Percentiles rank a stretch among this genome's conserved stretches.
Conservation (phyloP, 768 basidiomycete species). For the Podaxis sp. region DNA sequence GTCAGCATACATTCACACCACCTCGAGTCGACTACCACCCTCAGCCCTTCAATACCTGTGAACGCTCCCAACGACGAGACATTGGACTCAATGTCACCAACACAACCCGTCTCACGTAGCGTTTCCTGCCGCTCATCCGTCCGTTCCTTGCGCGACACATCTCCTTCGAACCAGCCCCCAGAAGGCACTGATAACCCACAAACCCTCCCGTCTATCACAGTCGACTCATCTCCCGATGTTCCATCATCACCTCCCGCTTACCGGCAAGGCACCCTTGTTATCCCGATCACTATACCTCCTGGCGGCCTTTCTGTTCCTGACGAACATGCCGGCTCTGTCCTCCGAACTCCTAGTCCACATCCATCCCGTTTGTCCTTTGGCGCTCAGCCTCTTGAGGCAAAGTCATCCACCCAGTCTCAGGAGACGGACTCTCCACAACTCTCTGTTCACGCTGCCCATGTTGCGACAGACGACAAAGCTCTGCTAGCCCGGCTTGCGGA, state of each 20-base stretch:
- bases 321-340: constrained; percentile 11
- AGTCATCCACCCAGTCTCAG: constrained; percentile 14
- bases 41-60: constrained; percentile 14
- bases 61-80: constrained; percentile 17
- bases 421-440: constrained; percentile 13
- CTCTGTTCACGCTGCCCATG: constrained; percentile 44
- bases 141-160: constrained; percentile 17
- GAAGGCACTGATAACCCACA: constrained; percentile 1
- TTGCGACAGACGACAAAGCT: constrained; percentile 65
- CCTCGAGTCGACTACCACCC: constrained; percentile 25
- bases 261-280: constrained; percentile 28
- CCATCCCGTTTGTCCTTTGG: constrained; percentile 23
- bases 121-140: constrained; percentile 32
- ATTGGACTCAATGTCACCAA: constrained; percentile 8
- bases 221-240: constrained; percentile 16
- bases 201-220: constrained; percentile 14
- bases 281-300: constrained; percentile 17
- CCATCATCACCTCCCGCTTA: constrained; percentile 38
- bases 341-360: constrained; percentile 15
- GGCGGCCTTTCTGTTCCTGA: constrained; percentile 17
- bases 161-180: not conserved
- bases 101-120: constrained; percentile 19
- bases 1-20: constrained; percentile 24
- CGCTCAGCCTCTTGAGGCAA: constrained; percentile 8
- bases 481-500: constrained; percentile 51